Conservation (phyloP, 305 asterid genomes). For the Solanum chacoense region DNA sequence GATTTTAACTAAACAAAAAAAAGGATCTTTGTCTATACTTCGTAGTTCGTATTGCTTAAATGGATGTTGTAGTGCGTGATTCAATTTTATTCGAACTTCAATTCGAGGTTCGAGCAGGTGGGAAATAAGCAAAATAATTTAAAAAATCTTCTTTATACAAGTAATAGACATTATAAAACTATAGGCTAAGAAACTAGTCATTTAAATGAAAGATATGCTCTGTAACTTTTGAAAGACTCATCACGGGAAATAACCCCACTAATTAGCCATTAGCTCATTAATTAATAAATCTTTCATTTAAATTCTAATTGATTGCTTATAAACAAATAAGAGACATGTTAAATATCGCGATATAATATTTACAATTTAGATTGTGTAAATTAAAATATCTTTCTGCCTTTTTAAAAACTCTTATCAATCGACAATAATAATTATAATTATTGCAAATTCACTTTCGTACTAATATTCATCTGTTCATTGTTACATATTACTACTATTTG, state of each 20-base stretch:
- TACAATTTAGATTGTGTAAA: background rate
- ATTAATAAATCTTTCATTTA: background rate
- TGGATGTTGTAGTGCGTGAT: no score
- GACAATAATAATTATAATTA: background rate
- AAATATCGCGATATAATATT: background rate
- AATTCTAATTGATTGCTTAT: background rate
- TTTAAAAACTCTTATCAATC: background rate
- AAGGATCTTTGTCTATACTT: background rate
- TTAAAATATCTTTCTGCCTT: accelerated
- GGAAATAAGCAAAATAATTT: no score
- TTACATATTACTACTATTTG: no score
- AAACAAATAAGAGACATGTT: background rate
- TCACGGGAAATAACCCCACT: background rate
- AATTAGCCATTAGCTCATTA: background rate
- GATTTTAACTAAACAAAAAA: background rate
- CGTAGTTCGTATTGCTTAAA: no score
- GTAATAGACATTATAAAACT: background rate
- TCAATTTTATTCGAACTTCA: no score
- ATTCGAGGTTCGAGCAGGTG: no score
- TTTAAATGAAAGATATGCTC: background rate
- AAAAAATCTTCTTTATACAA: background rate
- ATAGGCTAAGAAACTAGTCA: background rate
- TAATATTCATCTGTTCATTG: no score
- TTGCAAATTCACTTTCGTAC: background rate
- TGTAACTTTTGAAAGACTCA: background rate